Conservation (phyloP, 352 stramenopile genomes). For the Pythium rhizo-oryzae region DNA sequence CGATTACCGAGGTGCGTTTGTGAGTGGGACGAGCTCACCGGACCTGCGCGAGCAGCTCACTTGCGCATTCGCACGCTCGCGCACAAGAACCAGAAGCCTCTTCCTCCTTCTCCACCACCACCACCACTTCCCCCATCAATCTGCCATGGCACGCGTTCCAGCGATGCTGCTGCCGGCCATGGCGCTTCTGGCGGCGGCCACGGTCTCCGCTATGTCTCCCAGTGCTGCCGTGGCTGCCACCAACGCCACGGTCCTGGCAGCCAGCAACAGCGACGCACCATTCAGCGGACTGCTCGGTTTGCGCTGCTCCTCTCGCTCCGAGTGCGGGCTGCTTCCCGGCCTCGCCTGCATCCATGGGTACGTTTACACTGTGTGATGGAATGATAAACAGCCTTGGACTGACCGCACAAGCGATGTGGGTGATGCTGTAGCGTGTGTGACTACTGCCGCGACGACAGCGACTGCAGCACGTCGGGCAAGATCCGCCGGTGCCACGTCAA, state of each 20-base stretch:
- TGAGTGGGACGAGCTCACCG: no score
- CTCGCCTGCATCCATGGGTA: slow-evolving; percentile 70
- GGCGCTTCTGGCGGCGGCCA: background rate
- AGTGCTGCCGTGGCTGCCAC: background rate
- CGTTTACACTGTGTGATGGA: background rate
- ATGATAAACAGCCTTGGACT: background rate
- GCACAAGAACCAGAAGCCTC: slow-evolving; percentile 4
- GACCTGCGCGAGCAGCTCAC: slow-evolving; percentile 1
- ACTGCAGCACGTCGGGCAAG: slow-evolving; percentile 57
- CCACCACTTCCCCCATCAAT: background rate
- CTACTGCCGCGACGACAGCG: slow-evolving; percentile 52
- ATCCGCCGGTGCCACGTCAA: slow-evolving; percentile 66
- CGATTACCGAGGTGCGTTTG: no score
- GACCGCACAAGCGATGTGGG: background rate
- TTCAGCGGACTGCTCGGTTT: slow-evolving; percentile 46
- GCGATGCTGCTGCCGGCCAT: background rate
- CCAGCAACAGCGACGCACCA: background rate
- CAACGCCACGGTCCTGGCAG: background rate
- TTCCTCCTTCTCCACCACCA: background rate
- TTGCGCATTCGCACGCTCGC: slow-evolving; percentile 8
- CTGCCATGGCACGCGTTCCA: background rate
- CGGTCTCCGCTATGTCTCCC: background rate
- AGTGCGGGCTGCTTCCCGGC: slow-evolving; percentile 78
- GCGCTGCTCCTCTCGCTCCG: slow-evolving; percentile 44
- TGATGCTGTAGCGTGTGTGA: slow-evolving; percentile 53